Conservation (phyloP, 2,329 filamentous ascomycete species). For the Alternaria atra region DNA sequence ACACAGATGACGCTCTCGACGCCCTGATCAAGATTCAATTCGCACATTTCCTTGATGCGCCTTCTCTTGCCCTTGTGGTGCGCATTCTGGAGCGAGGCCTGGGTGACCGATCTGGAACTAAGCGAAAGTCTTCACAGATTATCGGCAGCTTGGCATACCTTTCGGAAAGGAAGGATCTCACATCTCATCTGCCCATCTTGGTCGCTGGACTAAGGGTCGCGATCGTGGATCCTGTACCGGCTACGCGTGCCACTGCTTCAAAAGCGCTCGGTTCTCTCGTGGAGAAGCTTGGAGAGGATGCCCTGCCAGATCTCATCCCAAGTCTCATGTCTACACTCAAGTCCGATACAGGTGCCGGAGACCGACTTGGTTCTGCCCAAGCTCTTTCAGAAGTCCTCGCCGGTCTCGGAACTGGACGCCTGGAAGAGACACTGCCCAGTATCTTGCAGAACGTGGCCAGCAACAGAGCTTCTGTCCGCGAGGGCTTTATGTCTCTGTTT, state of each 20-base stretch:
- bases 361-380: conserved; percentile 94
- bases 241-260: conserved; percentile 93
- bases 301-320: conserved; percentile 94
- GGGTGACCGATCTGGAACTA: conserved; percentile 89
- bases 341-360: conserved; percentile 94
- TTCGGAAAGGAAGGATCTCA: conserved; percentile 93
- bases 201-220: conserved; percentile 89
- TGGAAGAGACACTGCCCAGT: conserved; percentile 95
- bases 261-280: conserved; percentile 96
- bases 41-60: conserved; percentile 96
- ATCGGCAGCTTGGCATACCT: conserved; percentile 97
- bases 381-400: conserved; percentile 96
- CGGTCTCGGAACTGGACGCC: conserved; percentile 86
- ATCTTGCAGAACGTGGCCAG: conserved; percentile 96
- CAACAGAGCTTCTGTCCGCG: conserved; percentile 85
- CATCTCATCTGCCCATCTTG: conserved; percentile 88
- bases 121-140: conserved; percentile 95
- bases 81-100: conserved; percentile 94
- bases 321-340: conserved; percentile 98
- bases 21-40: conserved; percentile 98
- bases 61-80: conserved; percentile 91
- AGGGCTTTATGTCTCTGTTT: conserved; percentile 99
- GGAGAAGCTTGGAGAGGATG: conserved; percentile 97
- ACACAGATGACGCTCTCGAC: conserved; percentile 94
- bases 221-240: conserved; percentile 93